phyloP scores from a whole-genome alignment of 1,139 yeast genomes.

The Protomyces inundatus region DNA sequence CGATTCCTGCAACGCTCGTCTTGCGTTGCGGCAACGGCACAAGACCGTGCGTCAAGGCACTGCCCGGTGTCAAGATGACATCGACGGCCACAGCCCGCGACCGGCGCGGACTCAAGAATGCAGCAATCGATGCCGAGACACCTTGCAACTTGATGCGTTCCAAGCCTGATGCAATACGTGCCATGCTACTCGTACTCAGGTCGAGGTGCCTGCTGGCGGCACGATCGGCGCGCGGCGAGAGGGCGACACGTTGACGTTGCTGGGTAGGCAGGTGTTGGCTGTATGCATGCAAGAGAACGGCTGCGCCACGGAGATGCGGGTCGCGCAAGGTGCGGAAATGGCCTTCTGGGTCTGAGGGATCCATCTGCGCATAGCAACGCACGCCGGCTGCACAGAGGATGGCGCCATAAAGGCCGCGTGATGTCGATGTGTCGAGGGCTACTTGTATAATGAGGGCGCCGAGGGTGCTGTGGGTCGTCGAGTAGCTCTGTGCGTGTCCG shows the following conservation, averaged over 20 bases:
- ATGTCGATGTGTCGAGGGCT: neutral
- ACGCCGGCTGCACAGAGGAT: neutral
- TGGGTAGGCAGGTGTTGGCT: neutral
- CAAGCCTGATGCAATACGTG: neutral
- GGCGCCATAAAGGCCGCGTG: neutral
- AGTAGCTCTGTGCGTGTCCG: neutral
- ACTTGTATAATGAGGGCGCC: neutral
- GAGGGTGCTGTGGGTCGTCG: neutral
- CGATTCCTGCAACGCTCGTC: neutral
- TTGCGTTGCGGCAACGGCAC: neutral
- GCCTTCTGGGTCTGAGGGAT: neutral
- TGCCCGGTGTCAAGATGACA: neutral
- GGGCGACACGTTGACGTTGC: neutral
- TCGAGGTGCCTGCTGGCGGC: neutral
- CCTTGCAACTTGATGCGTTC: neutral
- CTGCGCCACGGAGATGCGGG: neutral
- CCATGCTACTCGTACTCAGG: neutral
- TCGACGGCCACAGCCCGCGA: conserved; percentile 1
- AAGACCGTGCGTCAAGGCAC: neutral
- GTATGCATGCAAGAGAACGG: neutral
- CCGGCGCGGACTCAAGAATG: neutral
- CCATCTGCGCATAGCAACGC: neutral
- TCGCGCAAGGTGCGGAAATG: neutral
- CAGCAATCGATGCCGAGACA: neutral
- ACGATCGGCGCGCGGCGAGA: neutral